Conservation (phyloP, 2,329 filamentous ascomycete genomes). For the Aspergillus luchuensis region DNA sequence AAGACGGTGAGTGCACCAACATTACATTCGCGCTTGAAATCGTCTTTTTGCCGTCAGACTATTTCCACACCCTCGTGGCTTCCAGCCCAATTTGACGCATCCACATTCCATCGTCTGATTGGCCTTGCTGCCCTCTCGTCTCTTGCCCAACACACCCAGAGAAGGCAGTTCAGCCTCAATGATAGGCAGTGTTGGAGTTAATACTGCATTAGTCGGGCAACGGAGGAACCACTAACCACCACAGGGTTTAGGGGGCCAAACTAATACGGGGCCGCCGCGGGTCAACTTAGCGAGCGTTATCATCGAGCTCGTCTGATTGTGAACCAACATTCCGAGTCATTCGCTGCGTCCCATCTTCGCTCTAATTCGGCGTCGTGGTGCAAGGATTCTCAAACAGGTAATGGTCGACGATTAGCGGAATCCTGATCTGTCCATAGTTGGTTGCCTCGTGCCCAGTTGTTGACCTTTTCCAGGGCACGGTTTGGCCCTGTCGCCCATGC, state of each 20-base stretch:
- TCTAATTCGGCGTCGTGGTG: background rate
- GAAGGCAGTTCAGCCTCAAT: slow-evolving; percentile 1
- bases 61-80: slow-evolving; percentile 5
- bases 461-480: background rate
- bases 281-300: slow-evolving; percentile 1
- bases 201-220: slow-evolving; percentile 3
- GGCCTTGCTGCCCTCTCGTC: background rate
- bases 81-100: background rate
- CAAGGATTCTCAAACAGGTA: background rate
- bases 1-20: background rate
- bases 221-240: background rate
- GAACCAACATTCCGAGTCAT: slow-evolving; percentile 1
- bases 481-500: slow-evolving; percentile 2
- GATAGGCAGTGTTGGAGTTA: slow-evolving; percentile 8
- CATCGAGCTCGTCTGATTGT: background rate
- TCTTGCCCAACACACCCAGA: background rate
- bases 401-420: background rate
- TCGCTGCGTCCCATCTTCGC: background rate
- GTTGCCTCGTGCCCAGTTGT: slow-evolving; percentile 4
- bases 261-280: slow-evolving; percentile 1
- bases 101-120: slow-evolving; percentile 3
- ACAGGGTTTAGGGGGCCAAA: slow-evolving; percentile 3
- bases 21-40: background rate
- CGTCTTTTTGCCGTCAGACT: background rate
- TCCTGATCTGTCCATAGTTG: background rate